Evolutionary conservation across 2,329 filamentous ascomycete genomes (phyloP).

Genomic region (Nakataea oryzae): DNA sequence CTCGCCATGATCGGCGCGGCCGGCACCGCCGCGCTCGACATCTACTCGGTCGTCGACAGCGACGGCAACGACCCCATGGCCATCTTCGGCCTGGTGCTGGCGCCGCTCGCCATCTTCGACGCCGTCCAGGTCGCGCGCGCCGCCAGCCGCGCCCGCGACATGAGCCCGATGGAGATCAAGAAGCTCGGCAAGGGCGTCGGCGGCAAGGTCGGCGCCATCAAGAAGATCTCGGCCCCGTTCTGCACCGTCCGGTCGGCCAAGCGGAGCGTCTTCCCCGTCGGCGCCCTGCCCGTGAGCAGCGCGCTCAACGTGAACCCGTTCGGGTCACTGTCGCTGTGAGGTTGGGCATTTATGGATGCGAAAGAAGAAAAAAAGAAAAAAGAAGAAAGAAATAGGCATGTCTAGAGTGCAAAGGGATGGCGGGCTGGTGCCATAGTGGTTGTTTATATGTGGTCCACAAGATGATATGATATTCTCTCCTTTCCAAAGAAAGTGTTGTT

Average conservation of each 20-base stretch:
- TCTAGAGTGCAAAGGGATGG: too few species aligned
- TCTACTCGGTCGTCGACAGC: constrained; percentile 10
- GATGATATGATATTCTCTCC: too few species aligned
- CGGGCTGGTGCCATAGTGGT: too few species aligned
- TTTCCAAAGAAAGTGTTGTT: too few species aligned
- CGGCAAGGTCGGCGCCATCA: background rate
- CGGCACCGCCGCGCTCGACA: constrained; percentile 6
- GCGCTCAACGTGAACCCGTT: background rate
- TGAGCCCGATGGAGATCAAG: constrained; percentile 1
- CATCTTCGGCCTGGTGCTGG: constrained; percentile 9
- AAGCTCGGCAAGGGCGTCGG: constrained; percentile 3
- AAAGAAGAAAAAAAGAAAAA: too few species aligned
- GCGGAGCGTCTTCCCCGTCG: background rate
- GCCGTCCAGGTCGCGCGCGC: constrained; percentile 5
- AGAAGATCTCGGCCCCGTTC: background rate
- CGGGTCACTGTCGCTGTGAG: background rate
- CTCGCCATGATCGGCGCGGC: constrained; percentile 2
- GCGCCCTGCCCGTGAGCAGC: too few species aligned
- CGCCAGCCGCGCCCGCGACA: background rate
- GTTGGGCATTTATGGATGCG: background rate
- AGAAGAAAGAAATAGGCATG: too few species aligned
- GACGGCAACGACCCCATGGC: constrained; percentile 8
- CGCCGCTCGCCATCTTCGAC: constrained; percentile 10
- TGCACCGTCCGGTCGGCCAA: background rate
- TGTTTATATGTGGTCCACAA: too few species aligned